A percentile compares a stretch with the other conserved stretches of the same genome.
Evolutionary conservation across 164 flowering plant species (phyloP).

Genomic region (Malania oleifera): DNA sequence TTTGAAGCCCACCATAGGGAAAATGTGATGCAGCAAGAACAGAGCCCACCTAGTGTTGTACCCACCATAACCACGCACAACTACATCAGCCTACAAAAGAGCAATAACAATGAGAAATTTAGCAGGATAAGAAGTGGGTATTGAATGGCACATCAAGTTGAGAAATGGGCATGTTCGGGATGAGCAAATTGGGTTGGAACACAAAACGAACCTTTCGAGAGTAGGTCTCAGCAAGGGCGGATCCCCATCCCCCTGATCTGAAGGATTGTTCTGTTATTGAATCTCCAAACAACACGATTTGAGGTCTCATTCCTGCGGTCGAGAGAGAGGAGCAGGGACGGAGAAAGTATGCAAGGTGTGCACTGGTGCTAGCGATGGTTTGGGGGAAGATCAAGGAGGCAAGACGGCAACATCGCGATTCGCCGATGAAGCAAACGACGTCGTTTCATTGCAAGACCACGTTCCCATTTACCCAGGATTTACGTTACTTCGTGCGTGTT

Average conservation of each 20-base stretch:
- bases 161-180: neutral
- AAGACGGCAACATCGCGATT: too few relatives aligned
- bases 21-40: constrained; percentile 67
- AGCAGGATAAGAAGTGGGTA: neutral
- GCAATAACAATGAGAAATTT: neutral
- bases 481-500: too few relatives aligned
- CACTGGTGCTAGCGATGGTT: too few relatives aligned
- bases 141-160: neutral
- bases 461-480: too few relatives aligned
- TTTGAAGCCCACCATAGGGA: constrained; percentile 50
- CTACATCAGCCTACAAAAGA: constrained; percentile 55
- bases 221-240: constrained; percentile 66
- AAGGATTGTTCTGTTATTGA: constrained; percentile 87
- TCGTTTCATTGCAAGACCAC: too few relatives aligned
- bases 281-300: constrained; percentile 79
- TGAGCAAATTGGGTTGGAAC: neutral
- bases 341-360: too few relatives aligned
- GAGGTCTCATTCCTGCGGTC: constrained; percentile 51
- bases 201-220: constrained; percentile 62
- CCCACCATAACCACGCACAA: constrained; percentile 87
- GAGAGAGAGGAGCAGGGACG: neutral
- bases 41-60: constrained; percentile 93
- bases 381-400: too few relatives aligned
- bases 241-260: constrained; percentile 81
- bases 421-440: too few relatives aligned